Conservation (phyloP, 306 rosid species). For the Acmispon strigosus region DNA sequence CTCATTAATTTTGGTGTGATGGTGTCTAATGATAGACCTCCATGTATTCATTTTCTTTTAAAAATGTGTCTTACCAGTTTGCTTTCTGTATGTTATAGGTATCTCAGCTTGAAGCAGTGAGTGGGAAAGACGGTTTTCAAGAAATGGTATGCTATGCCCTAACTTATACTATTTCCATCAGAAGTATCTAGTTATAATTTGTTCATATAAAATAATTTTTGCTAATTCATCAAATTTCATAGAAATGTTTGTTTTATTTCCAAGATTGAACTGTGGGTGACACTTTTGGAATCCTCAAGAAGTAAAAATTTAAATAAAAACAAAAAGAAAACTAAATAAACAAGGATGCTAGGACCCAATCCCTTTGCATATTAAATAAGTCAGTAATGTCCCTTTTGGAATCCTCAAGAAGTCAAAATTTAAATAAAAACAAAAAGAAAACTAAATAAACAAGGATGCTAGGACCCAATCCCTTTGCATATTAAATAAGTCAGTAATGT, state of each 20-base stretch:
- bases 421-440: not conserved
- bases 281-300: not conserved
- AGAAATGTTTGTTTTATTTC: not conserved
- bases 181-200: not conserved
- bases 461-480: not conserved
- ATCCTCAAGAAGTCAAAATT: not conserved
- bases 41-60: not conserved
- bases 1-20: too few relatives aligned
- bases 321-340: not conserved
- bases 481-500: not conserved
- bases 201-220: not conserved
- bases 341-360: not conserved
- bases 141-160: slow-evolving; percentile 36
- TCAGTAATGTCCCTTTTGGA: not conserved
- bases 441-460: slow-evolving; percentile 2
- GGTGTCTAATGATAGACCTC: not conserved
- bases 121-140: slow-evolving; percentile 38
- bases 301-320: not conserved
- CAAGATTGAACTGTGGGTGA: not conserved
- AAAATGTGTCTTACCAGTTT: not conserved
- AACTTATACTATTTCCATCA: not conserved
- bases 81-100: slow-evolving; percentile 26
- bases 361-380: not conserved
- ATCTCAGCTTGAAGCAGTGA: slow-evolving; percentile 33
- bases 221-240: slow-evolving; percentile 12